These are phyloP conservation scores for Ustilago loliicola DNA, from an alignment of 1,284 basidiomycete species.

Conservation along the genomic window DNA sequence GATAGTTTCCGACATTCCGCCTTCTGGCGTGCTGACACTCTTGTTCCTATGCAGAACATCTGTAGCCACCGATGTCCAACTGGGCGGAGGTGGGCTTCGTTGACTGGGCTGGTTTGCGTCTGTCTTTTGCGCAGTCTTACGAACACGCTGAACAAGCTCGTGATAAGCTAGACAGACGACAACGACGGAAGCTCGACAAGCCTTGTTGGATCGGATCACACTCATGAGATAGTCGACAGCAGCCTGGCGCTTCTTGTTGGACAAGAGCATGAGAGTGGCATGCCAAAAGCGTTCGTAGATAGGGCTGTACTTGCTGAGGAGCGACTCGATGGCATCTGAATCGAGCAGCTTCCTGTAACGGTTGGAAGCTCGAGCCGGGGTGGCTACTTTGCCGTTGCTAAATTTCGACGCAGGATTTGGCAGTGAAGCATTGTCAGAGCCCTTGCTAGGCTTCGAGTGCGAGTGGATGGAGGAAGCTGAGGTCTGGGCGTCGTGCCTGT, in stretches of 20 bases:
- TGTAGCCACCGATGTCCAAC: slow-evolving; percentile 34
- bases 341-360: slow-evolving; percentile 49
- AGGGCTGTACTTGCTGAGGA: slow-evolving; percentile 57
- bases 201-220: slow-evolving; percentile 41
- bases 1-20: slow-evolving; percentile 26
- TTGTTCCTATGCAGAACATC: slow-evolving; percentile 25
- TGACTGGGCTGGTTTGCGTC: slow-evolving; percentile 11
- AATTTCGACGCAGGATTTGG: slow-evolving; percentile 7
- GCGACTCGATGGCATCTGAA: slow-evolving; percentile 52
- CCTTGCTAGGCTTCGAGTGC: neutral
- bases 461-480: neutral
- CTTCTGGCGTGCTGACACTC: neutral
- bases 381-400: slow-evolving; percentile 16
- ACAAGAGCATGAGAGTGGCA: slow-evolving; percentile 43
- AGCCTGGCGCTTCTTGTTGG: slow-evolving; percentile 40
- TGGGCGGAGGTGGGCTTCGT: slow-evolving; percentile 7
- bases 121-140: slow-evolving; percentile 19
- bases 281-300: slow-evolving; percentile 58
- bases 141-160: slow-evolving; percentile 49
- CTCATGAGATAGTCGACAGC: slow-evolving; percentile 55
- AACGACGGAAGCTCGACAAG: slow-evolving; percentile 54
- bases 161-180: slow-evolving; percentile 57
- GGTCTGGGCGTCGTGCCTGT: neutral
- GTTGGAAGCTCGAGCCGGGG: slow-evolving; percentile 22
- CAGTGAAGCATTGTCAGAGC: neutral